A percentile compares a stretch with the other conserved stretches of the same genome.
Conservation (phyloP, 2,329 filamentous ascomycete species). For the Cladosporium velox region DNA sequence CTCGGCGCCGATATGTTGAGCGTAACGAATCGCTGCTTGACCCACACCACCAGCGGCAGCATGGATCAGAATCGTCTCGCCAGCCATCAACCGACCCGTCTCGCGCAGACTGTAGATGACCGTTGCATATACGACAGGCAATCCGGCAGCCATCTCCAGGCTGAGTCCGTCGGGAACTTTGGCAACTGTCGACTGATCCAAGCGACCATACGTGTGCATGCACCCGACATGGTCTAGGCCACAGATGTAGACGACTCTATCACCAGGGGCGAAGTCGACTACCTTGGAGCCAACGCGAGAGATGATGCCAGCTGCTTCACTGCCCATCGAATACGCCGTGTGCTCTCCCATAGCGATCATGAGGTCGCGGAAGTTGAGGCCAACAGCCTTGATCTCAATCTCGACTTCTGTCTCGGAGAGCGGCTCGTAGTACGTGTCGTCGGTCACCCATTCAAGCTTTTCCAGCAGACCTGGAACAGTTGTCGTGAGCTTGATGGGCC, state of each 20-base stretch:
- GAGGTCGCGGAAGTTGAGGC: conserved; percentile 33
- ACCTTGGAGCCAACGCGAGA: conserved; percentile 1
- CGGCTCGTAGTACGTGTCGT: conserved; percentile 21
- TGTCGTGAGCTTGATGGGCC: conserved; percentile 5
- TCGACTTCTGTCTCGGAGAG: conserved; percentile 28
- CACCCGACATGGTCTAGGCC: conserved; percentile 22
- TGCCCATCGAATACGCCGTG: background rate
- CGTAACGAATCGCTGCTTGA: conserved; percentile 28
- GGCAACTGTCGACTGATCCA: conserved; percentile 1
- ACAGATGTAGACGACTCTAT: background rate
- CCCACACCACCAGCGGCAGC: conserved; percentile 37
- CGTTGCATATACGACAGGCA: conserved; percentile 26
- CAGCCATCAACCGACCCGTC: conserved; percentile 32
- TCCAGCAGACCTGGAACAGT: conserved; percentile 29
- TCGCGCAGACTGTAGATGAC: conserved; percentile 34
- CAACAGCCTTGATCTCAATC: conserved; percentile 30
- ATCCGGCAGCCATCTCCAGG: conserved; percentile 25
- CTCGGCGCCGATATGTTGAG: background rate
- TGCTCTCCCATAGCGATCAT: conserved; percentile 23
- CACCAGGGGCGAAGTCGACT: background rate
- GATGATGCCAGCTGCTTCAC: conserved; percentile 5
- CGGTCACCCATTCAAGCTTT: conserved; percentile 29
- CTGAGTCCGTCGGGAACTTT: conserved; percentile 33
- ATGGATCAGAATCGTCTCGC: conserved; percentile 41
- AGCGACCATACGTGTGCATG: conserved; percentile 3